Percentiles rank a stretch among this genome's conserved stretches.
Evolutionary conservation across 768 basidiomycete species (phyloP).

Genomic region (Tulasnella sp.): DNA sequence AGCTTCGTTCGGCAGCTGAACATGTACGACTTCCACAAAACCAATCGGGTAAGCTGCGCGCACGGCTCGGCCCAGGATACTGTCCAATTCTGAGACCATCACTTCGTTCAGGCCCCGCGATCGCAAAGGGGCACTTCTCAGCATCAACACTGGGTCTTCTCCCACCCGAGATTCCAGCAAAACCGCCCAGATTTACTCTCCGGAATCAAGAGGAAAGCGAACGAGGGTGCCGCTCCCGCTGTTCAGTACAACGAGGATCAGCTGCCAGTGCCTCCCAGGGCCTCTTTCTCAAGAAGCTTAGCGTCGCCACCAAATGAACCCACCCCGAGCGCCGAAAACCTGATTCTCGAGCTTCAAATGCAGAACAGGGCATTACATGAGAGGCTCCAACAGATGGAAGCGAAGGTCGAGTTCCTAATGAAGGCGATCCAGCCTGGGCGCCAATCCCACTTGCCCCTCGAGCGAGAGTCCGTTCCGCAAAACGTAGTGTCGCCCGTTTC

Average conservation of each 20-base stretch:
- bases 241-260: not conserved
- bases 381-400: not conserved
- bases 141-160: slow-evolving; percentile 86
- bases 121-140: slow-evolving; percentile 64
- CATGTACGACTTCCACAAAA: slow-evolving; percentile 90
- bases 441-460: not conserved
- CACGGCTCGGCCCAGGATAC: not conserved
- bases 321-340: not conserved
- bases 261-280: not conserved
- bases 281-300: not conserved
- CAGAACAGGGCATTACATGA: not conserved
- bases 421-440: not conserved
- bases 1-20: slow-evolving; percentile 93
- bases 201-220: slow-evolving; percentile 80
- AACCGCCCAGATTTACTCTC: slow-evolving; percentile 76
- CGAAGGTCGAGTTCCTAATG: not conserved
- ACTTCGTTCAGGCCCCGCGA: slow-evolving; percentile 61
- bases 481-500: not conserved
- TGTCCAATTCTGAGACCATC: not conserved
- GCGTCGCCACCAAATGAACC: not conserved
- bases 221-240: slow-evolving; percentile 47
- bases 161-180: slow-evolving; percentile 79
- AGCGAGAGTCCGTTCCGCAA: not conserved
- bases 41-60: slow-evolving; percentile 16
- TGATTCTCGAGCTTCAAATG: not conserved